phyloP scores from a whole-genome alignment of 768 basidiomycete species.

The Rhodotorula paludigena region DNA sequence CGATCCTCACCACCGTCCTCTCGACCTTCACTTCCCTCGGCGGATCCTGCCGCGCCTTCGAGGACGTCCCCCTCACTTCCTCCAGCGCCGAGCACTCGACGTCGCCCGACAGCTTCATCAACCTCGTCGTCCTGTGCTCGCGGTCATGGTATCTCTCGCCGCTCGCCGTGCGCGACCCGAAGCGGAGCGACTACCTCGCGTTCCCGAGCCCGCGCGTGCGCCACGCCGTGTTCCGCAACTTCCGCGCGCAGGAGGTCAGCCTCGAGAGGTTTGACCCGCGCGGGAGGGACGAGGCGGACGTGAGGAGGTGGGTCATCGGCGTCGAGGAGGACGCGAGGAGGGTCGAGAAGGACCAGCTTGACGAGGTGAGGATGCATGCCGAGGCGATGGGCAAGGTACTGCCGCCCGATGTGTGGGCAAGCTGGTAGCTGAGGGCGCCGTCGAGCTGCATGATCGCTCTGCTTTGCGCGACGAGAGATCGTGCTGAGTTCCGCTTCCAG shows the following conservation, averaged over 20 bases:
- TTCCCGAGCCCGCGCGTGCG: slow-evolving; percentile 7
- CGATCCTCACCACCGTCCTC: slow-evolving; percentile 66
- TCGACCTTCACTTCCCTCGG: slow-evolving; percentile 55
- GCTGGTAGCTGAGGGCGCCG: slow-evolving; percentile 6
- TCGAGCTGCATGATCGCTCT: no score
- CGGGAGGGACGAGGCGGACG: not conserved
- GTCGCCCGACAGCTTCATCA: slow-evolving; percentile 48
- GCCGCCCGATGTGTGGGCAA: slow-evolving; percentile 20
- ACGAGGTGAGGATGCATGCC: slow-evolving; percentile 10
- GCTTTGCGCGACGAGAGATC: no score
- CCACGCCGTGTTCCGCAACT: slow-evolving; percentile 3
- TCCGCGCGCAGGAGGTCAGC: slow-evolving; percentile 6
- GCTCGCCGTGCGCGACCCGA: slow-evolving; percentile 22
- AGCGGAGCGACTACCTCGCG: slow-evolving; percentile 15
- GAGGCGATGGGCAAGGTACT: slow-evolving; percentile 25
- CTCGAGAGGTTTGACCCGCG: slow-evolving; percentile 1
- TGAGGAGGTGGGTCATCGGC: slow-evolving; percentile 9
- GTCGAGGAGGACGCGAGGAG: not conserved
- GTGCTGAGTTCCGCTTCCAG: no score
- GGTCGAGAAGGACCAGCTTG: slow-evolving; percentile 19
- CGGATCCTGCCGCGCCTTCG: slow-evolving; percentile 72
- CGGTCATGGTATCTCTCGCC: not conserved
- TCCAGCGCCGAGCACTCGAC: slow-evolving; percentile 60
- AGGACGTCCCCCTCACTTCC: slow-evolving; percentile 56
- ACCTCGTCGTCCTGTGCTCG: slow-evolving; percentile 37